Base-by-base conservation (phyloP, 139 green algal genomes). In the Pycnococcus provasolii region DNA sequence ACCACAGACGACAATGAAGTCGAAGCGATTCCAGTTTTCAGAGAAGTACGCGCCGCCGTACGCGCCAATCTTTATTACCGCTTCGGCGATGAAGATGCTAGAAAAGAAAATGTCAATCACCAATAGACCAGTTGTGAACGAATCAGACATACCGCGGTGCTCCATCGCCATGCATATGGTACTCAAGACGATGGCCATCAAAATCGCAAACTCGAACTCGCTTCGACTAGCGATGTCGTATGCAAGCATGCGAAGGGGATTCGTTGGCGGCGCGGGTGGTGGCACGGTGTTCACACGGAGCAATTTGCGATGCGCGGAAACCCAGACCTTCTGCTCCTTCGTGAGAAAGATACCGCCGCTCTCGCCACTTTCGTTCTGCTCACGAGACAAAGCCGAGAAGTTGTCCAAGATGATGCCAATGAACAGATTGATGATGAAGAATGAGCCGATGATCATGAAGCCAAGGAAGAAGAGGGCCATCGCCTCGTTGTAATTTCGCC, bases 401-500 rank as follows among this genome's bases (percentile, higher is more conserved):
- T 59, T 73, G 55, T 80, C 74, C 9, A 78, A 13, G 51, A 78
- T 69, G 72, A 78, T 73, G 53, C 72, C 72, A 39, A 78, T 63
- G 51, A 72, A 78, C 37, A 78, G 46, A 59, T 78, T 78, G 58
- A 78, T 15, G 39, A 78, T 62, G 72, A 78, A 71, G 42, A 78
- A 73, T 50, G 48, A 70, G 11, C 43, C 40, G 7, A 73, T 37
- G 4, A 78, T 42, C 64, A 73, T 70, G 65, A 78, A 72, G 13
- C 52, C 42, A 50, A 73, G n/a, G 61, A 78, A 78, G 61, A 64
- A 78, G 48, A 72, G 55, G 26, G 64, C 46, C 3, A 67, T 52
- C 40, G 62, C 39, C 42, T 44, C 46, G 42, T 68, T 62, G 8
- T 61, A 11, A 40, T 75, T 45, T 2, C 60, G 45, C 43, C 39